Evolutionary conservation across 345 rosid species (phyloP).

Genomic region (Moringa oleifera): DNA sequence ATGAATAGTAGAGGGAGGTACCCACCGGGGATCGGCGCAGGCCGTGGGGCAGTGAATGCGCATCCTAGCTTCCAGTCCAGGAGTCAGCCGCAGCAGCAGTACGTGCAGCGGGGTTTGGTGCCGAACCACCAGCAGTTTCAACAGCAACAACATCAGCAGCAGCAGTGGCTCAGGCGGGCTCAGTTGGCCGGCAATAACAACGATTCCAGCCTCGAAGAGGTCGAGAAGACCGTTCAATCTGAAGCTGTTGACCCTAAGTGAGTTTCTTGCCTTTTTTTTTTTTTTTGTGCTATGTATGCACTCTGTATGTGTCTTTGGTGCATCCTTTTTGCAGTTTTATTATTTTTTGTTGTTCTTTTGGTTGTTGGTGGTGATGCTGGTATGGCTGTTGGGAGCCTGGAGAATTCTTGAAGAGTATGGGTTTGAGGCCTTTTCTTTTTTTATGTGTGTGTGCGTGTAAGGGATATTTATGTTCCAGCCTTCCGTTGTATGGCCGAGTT

Average conservation of each 20-base stretch:
- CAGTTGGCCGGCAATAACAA: slow-evolving; percentile 36
- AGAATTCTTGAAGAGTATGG: no score
- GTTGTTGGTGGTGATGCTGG: not conserved
- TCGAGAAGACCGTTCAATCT: slow-evolving; percentile 74
- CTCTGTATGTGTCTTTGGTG: not conserved
- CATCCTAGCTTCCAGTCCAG: slow-evolving; percentile 44
- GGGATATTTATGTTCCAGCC: no score
- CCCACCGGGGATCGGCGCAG: slow-evolving; percentile 64
- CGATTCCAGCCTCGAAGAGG: slow-evolving; percentile 45
- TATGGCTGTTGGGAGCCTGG: no score
- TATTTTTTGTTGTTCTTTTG: not conserved
- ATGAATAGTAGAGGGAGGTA: slow-evolving; percentile 85
- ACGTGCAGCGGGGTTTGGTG: slow-evolving; percentile 47
- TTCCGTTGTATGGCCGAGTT: no score
- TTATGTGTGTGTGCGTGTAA: no score
- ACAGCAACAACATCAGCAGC: slow-evolving; percentile 28
- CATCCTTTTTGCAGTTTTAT: no score
- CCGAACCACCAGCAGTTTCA: slow-evolving; percentile 39
- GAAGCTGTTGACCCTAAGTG: slow-evolving; percentile 85
- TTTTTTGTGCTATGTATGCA: not conserved
- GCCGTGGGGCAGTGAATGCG: slow-evolving; percentile 51
- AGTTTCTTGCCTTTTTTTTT: not conserved
- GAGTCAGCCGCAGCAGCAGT: slow-evolving; percentile 43
- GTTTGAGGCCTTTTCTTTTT: no score
- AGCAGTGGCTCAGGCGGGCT: slow-evolving; percentile 62